Evolutionary conservation across 495 filamentous ascomycete genomes (phyloP).

Genomic region (Trichoderma erinaceum): DNA sequence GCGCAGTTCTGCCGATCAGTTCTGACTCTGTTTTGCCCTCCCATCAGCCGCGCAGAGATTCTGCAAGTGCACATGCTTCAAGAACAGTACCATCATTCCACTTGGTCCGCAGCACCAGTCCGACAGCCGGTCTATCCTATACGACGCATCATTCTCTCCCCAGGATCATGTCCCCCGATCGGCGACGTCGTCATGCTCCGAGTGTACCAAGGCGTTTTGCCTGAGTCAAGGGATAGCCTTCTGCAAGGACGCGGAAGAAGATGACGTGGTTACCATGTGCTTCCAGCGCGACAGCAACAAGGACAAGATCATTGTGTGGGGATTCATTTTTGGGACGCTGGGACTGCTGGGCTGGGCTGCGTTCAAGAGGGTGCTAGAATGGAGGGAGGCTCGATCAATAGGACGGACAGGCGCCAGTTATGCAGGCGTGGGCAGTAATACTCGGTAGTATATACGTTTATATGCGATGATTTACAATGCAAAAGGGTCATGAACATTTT

Average conservation of each 20-base stretch:
- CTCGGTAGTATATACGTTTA: neutral
- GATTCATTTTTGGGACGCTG: conserved; percentile 83
- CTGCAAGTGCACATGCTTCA: conserved; percentile 96
- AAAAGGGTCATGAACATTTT: neutral
- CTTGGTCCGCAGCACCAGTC: conserved; percentile 43
- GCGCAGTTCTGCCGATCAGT: neutral
- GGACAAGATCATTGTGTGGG: conserved; percentile 84
- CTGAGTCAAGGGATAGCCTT: conserved; percentile 76
- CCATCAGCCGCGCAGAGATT: conserved; percentile 63
- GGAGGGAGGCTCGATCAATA: conserved; percentile 38
- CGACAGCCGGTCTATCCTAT: conserved; percentile 18
- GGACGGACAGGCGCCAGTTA: conserved; percentile 8
- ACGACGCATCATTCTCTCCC: conserved; percentile 3
- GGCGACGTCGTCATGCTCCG: conserved; percentile 52
- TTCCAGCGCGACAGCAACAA: conserved; percentile 90
- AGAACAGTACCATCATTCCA: conserved; percentile 83
- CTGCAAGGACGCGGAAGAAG: conserved; percentile 78
- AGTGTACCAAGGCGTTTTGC: conserved; percentile 91
- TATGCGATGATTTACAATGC: neutral
- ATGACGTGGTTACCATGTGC: conserved; percentile 82
- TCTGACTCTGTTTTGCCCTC: neutral
- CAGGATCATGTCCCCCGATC: conserved; percentile 20
- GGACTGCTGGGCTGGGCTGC: conserved; percentile 77
- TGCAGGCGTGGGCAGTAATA: neutral
- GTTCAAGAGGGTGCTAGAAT: conserved; percentile 46